Percentiles rank a stretch among this genome's conserved stretches.
Evolutionary conservation across 768 basidiomycete genomes (phyloP).

Genomic region (Boletus barrowsii): DNA sequence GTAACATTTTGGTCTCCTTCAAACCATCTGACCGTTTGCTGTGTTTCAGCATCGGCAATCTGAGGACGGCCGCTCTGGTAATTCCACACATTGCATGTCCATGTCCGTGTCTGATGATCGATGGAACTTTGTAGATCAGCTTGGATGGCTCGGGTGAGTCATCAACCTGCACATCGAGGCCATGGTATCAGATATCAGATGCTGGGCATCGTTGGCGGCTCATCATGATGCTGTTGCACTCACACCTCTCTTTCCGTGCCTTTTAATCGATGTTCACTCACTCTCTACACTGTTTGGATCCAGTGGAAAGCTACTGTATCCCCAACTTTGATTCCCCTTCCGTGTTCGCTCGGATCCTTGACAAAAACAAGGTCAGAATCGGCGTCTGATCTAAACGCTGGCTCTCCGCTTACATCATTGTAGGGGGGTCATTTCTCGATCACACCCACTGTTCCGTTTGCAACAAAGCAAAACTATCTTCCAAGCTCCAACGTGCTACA

Average conservation of each 20-base stretch:
- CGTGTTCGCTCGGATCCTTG: slow-evolving; percentile 84
- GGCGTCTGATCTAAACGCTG: neutral
- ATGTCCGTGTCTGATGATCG: slow-evolving; percentile 3
- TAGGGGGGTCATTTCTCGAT: slow-evolving; percentile 91
- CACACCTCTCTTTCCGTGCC: neutral
- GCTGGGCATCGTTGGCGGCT: too few species aligned
- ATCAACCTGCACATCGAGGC: neutral
- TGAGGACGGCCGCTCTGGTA: slow-evolving; percentile 76
- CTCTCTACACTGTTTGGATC: neutral
- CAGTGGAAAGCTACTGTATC: slow-evolving; percentile 90
- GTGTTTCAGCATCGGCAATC: slow-evolving; percentile 67
- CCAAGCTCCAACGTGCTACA: slow-evolving; percentile 82
- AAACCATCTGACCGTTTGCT: slow-evolving; percentile 7
- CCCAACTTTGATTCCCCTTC: slow-evolving; percentile 94
- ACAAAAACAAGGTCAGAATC: slow-evolving; percentile 63
- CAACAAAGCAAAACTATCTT: slow-evolving; percentile 79
- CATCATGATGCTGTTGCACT: too few species aligned
- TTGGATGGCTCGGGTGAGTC: slow-evolving; percentile 74
- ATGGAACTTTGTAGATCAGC: slow-evolving; percentile 46
- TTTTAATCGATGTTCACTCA: slow-evolving; percentile 3
- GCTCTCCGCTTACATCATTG: neutral
- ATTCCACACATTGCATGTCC: slow-evolving; percentile 11
- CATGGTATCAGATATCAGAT: neutral
- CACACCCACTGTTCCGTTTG: slow-evolving; percentile 64
- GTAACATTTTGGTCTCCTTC: neutral